phyloP scores from a whole-genome alignment of 176 grass and related monocot species.

The Triticum dicoccoides region DNA sequence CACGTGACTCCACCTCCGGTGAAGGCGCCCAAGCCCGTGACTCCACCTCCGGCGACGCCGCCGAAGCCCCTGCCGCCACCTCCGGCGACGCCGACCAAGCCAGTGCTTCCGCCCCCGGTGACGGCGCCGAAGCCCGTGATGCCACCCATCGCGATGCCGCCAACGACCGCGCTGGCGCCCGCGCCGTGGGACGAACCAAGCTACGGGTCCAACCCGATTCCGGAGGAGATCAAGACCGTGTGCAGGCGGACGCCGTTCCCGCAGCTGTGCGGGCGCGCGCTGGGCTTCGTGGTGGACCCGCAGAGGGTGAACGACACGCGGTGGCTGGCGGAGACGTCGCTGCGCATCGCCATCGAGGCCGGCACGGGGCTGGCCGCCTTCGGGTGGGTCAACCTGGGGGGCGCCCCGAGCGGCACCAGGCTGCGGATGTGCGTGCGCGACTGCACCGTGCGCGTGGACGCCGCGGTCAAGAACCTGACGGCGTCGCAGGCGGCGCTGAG shows the following conservation, averaged over 20 bases:
- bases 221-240: background rate
- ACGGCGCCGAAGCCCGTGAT: background rate
- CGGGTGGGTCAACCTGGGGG: conserved; percentile 20
- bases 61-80: background rate
- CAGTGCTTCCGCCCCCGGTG: background rate
- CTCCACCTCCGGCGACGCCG: background rate
- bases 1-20: background rate
- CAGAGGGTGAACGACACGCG: conserved; percentile 1
- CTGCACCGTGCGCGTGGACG: conserved; percentile 33
- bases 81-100: background rate
- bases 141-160: background rate
- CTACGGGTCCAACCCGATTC: background rate
- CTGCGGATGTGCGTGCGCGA: conserved; percentile 27
- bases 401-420: conserved; percentile 26
- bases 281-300: background rate
- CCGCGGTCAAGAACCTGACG: conserved; percentile 15
- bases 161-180: background rate
- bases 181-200: background rate
- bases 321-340: background rate
- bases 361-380: conserved; percentile 14
- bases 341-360: conserved; percentile 25
- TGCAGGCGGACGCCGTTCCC: conserved; percentile 20
- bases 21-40: background rate
- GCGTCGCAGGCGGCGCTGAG: background rate
- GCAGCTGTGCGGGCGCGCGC: conserved; percentile 3